Percentiles rank a stretch among this genome's conserved stretches.
Evolutionary conservation across 495 filamentous ascomycete genomes (phyloP).

Genomic region (Hypomontagnella submonticulosa): DNA sequence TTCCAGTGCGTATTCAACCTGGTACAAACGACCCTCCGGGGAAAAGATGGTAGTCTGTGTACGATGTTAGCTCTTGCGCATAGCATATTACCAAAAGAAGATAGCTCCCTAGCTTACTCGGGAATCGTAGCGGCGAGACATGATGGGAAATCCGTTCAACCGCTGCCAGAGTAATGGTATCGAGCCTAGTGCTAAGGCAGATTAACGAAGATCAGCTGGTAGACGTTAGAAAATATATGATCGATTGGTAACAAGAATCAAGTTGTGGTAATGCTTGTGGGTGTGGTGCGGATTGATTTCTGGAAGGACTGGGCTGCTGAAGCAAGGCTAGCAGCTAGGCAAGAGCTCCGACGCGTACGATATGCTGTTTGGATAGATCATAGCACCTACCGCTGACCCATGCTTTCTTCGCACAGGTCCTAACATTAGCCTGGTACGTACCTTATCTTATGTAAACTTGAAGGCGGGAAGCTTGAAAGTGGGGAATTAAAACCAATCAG

Average conservation of each 20-base stretch:
- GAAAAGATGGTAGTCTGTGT: conserved; percentile 98
- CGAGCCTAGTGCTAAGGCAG: not conserved
- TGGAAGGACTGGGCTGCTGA: conserved; percentile 15
- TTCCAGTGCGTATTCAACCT: conserved; percentile 99
- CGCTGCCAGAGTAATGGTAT: not conserved
- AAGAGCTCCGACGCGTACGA: conserved; percentile 46
- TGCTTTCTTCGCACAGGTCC: too few relatives aligned
- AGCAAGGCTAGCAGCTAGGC: conserved; percentile 39
- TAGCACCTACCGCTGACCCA: not conserved
- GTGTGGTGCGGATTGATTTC: conserved; percentile 21
- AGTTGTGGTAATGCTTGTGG: not conserved
- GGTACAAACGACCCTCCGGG: conserved; percentile 96
- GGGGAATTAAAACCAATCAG: too few relatives aligned
- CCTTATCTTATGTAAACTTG: too few relatives aligned
- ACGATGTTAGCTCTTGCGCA: conserved; percentile 54
- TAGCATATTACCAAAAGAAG: conserved; percentile 3
- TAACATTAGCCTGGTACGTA: too few relatives aligned
- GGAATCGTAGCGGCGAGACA: conserved; percentile 99
- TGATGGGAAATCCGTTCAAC: conserved; percentile 53
- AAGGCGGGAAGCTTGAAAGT: too few relatives aligned
- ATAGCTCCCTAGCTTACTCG: conserved; percentile 69
- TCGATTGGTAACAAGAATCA: too few relatives aligned
- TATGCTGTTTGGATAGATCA: not conserved
- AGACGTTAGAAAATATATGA: not conserved
- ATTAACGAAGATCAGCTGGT: conserved; percentile 16